Evolutionary conservation across 768 basidiomycete species (phyloP), one percentile per base, ranked within the genome.

Genomic region (Tubosaeta sp.): DNA sequence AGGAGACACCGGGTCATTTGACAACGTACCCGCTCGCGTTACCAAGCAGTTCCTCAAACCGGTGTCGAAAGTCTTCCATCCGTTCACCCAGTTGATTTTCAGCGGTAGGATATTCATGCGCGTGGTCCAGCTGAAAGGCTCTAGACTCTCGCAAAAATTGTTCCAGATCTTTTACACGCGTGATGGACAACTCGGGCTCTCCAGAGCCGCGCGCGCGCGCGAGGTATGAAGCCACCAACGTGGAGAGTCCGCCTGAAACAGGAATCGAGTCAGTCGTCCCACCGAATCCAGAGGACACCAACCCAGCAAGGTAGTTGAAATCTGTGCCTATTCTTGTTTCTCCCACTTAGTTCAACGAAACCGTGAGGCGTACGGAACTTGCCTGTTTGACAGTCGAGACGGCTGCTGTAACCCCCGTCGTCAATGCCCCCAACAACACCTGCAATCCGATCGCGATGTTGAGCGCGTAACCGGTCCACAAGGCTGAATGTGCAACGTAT

Each of bases 211-310:
- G 80, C 26, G 79, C 75, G 13, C 83, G 80, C 4, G 87, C 88
- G 25, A 90, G 74, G 65, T 85, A 89, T 2, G 86, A 83, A 17
- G 87, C 86, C 13, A 84, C 76, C 19, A 88, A n/a, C 0, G 87
- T 90, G 4, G 86, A 66, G 11, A 85, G 50, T 16, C 83, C 87
- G 31, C 88, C 84, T 82, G 12, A 0, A 26, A 9, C 31, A 19
- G 22, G 1, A 11, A 29, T 10, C 19, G 53, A 27, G 6, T 9
- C 29, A 29, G 29, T 29, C 9, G 4, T 25, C 31, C 27, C 1
- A 8, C 31, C 5, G 25, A 53, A 19, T 43, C 3, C 7, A 31
- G 31, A 11, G n/a, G 22, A 5, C 43, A 61, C 71, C 6, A 0
- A 73, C 71, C 78, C 34, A 79, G 66, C 27, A 76, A 41, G 4